Percentiles rank a stretch among this genome's conserved stretches.
Evolutionary conservation across 169 alveolate genomes (phyloP).

Genomic region (Plasmodium falciparum): DNA sequence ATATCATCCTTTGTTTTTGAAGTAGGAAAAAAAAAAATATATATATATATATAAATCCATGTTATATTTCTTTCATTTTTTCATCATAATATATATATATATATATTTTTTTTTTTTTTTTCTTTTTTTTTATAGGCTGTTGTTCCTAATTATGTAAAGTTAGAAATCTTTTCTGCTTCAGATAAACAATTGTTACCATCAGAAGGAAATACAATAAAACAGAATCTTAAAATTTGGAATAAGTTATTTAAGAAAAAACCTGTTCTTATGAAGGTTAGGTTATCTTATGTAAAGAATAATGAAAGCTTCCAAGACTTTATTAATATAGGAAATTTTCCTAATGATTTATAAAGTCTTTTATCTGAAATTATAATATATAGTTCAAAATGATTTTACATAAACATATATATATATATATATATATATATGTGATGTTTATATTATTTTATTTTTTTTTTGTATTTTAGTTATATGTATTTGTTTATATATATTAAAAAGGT

Average conservation of each 20-base stretch:
- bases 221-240: conserved; percentile 51
- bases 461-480: not conserved
- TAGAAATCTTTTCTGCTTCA: conserved; percentile 72
- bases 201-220: conserved; percentile 58
- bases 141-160: conserved; percentile 73
- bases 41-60: not conserved
- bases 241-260: conserved; percentile 64
- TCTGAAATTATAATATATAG: not conserved
- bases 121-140: conserved; percentile 60
- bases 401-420: not conserved
- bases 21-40: conserved; percentile 4
- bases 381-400: not conserved
- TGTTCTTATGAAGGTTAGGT: conserved; percentile 76
- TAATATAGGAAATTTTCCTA: conserved; percentile 69
- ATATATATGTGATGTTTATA: not conserved
- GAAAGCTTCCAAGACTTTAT: conserved; percentile 70
- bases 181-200: conserved; percentile 53
- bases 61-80: not conserved
- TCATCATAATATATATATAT: not conserved
- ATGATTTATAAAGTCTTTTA: conserved; percentile 21
- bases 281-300: conserved; percentile 51
- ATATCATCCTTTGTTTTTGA: conserved; percentile 72
- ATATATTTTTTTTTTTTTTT: conserved; percentile 10
- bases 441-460: not conserved
- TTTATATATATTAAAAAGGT: conserved; percentile 2